These are phyloP conservation scores for Tetracentron sinense DNA, from an alignment of 164 flowering plant genomes.

Conservation along the genomic window DNA sequence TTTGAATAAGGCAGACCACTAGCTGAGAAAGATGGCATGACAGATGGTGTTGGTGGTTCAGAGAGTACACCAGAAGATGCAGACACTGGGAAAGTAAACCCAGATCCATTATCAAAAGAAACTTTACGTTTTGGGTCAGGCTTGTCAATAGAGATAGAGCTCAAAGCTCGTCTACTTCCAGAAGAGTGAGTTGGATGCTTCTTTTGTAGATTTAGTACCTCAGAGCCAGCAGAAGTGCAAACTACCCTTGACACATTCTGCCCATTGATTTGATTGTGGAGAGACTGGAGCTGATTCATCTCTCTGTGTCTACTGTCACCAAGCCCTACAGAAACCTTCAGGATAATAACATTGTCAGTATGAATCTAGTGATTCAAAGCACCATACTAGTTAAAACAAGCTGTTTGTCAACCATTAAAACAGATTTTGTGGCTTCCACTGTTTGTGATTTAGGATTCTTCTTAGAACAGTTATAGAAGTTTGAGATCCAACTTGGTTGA, in stretches of 20 bases:
- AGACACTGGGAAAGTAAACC: slow-evolving; percentile 75
- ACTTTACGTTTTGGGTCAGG: slow-evolving; percentile 25
- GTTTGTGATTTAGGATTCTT: neutral
- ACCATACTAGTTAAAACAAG: neutral
- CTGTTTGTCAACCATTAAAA: neutral
- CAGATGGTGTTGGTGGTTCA: slow-evolving; percentile 83
- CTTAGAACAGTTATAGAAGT: neutral
- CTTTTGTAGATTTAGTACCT: slow-evolving; percentile 20
- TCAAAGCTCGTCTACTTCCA: slow-evolving; percentile 40
- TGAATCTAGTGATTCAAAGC: slow-evolving; percentile 3
- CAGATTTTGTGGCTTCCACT: neutral
- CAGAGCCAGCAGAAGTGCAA: slow-evolving; percentile 16
- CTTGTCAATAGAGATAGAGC: slow-evolving; percentile 46
- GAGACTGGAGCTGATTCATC: slow-evolving; percentile 17
- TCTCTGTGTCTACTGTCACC: slow-evolving; percentile 3
- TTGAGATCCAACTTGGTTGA: too few species aligned
- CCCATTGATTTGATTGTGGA: slow-evolving; percentile 19
- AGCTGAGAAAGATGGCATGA: slow-evolving; percentile 40
- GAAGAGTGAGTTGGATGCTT: slow-evolving; percentile 28
- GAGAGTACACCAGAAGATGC: slow-evolving; percentile 37
- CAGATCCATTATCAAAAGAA: slow-evolving; percentile 40
- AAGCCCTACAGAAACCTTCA: slow-evolving; percentile 10
- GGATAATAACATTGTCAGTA: neutral
- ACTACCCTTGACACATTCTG: slow-evolving; percentile 18
- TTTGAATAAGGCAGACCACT: slow-evolving; percentile 20